These are phyloP conservation scores for Petrea volubilis DNA, from an alignment of 257 asterid genomes.

Conservation along the genomic window DNA sequence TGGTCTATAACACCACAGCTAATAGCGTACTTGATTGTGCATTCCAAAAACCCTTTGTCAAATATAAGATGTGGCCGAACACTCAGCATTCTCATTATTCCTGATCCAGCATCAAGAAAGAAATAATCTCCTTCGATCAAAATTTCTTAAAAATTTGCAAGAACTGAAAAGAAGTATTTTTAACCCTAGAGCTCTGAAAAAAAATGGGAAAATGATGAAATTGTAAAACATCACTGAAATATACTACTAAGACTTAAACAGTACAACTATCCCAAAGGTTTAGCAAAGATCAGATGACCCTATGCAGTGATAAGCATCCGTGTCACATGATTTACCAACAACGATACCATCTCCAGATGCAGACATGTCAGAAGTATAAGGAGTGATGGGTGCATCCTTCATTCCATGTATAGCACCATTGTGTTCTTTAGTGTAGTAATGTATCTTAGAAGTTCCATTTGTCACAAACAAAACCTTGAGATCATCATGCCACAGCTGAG, in stretches of 20 bases:
- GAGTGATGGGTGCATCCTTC: constrained; percentile 91
- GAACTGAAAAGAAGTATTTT: no score
- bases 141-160: no score
- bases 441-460: constrained; percentile 93
- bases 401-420: constrained; percentile 75
- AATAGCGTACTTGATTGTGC: constrained; percentile 67
- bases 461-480: constrained; percentile 89
- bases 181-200: no score
- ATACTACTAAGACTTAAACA: no score
- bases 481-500: constrained; percentile 83
- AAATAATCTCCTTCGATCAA: background rate
- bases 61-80: constrained; percentile 72
- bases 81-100: constrained; percentile 72
- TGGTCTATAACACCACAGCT: constrained; percentile 88
- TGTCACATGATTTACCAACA: constrained; percentile 70
- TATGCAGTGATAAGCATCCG: no score
- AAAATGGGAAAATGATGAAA: no score
- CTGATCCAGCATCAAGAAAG: constrained; percentile 38
- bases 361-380: constrained; percentile 90
- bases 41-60: constrained; percentile 72
- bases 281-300: background rate
- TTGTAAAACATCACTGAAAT: no score
- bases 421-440: constrained; percentile 84
- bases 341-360: constrained; percentile 91
- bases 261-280: no score